Percentiles rank a stretch among this genome's conserved stretches.
phyloP scores from a whole-genome alignment of 345 rosid species.

The Dipteronia dyeriana region DNA sequence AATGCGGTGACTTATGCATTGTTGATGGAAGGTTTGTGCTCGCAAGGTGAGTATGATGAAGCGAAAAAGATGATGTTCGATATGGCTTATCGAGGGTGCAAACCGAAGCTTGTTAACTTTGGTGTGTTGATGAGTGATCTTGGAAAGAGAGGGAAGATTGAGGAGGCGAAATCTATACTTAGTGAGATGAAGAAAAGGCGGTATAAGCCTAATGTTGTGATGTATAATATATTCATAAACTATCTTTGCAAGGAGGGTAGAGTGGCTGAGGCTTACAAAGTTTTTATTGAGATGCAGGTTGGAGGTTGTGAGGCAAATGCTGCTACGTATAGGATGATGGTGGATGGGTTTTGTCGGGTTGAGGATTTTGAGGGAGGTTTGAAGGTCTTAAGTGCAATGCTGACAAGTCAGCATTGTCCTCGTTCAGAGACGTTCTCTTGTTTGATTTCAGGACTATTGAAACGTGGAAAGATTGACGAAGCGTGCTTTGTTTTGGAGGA shows the following conservation, averaged over 20 bases:
- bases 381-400: slow-evolving; percentile 74
- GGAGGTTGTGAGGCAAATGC: slow-evolving; percentile 82
- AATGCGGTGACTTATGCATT: slow-evolving; percentile 64
- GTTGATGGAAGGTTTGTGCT: slow-evolving; percentile 79
- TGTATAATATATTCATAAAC: slow-evolving; percentile 72
- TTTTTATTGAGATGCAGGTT: slow-evolving; percentile 70
- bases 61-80: slow-evolving; percentile 80
- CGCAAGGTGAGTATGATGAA: slow-evolving; percentile 50
- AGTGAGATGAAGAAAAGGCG: slow-evolving; percentile 78
- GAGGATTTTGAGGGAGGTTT: slow-evolving; percentile 72
- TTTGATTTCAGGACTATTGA: slow-evolving; percentile 56
- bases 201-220: slow-evolving; percentile 76
- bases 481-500: slow-evolving; percentile 74
- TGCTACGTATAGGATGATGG: slow-evolving; percentile 81
- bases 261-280: slow-evolving; percentile 61
- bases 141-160: slow-evolving; percentile 75
- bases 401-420: slow-evolving; percentile 63
- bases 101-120: slow-evolving; percentile 57
- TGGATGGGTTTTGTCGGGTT: slow-evolving; percentile 68
- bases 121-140: slow-evolving; percentile 86
- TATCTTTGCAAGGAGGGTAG: slow-evolving; percentile 65
- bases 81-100: slow-evolving; percentile 91
- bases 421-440: slow-evolving; percentile 49
- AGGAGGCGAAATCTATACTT: slow-evolving; percentile 63
- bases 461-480: slow-evolving; percentile 52